A percentile compares a stretch with the other conserved stretches of the same genome.
phyloP scores from a whole-genome alignment of 495 filamentous ascomycete species.

The Penicillium manginii region DNA sequence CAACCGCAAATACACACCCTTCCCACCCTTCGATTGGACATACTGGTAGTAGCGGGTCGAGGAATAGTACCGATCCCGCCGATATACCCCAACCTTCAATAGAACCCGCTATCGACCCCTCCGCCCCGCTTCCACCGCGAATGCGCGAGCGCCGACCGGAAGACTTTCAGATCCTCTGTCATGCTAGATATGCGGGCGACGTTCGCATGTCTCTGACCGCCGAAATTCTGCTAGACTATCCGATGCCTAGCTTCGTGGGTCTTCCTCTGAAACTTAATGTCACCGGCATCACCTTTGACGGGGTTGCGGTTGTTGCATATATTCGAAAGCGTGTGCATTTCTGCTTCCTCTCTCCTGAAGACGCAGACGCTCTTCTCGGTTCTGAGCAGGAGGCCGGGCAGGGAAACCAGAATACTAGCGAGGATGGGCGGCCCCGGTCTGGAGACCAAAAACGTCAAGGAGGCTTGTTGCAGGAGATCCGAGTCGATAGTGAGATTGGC shows the following conservation, averaged over 20 bases:
- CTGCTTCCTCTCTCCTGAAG: slow-evolving; percentile 88
- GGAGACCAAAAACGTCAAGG: slow-evolving; percentile 57
- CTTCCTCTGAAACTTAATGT: slow-evolving; percentile 91
- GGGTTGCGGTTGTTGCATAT: slow-evolving; percentile 87
- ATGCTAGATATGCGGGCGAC: slow-evolving; percentile 84
- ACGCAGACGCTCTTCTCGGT: slow-evolving; percentile 69
- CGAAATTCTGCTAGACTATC: slow-evolving; percentile 94
- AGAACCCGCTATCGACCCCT: slow-evolving; percentile 28
- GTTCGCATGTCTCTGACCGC: slow-evolving; percentile 86
- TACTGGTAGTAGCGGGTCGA: slow-evolving; percentile 32
- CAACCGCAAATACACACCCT: slow-evolving; percentile 44
- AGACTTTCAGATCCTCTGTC: slow-evolving; percentile 89
- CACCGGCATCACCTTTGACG: slow-evolving; percentile 92
- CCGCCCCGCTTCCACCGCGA: slow-evolving; percentile 40
- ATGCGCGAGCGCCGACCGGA: slow-evolving; percentile 47
- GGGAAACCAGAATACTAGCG: slow-evolving; percentile 27
- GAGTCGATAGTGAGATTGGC: slow-evolving; percentile 96
- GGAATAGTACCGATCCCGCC: slow-evolving; percentile 23
- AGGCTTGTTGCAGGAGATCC: slow-evolving; percentile 84
- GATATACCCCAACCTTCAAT: slow-evolving; percentile 35
- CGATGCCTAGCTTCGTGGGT: slow-evolving; percentile 94
- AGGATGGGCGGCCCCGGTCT: slow-evolving; percentile 27
- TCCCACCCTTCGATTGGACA: slow-evolving; percentile 39
- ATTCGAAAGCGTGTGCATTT: slow-evolving; percentile 81
- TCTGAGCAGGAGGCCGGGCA: slow-evolving; percentile 45